phyloP scores from a whole-genome alignment of 148 eudicot species.

The Tetragonia tetragonoides region DNA sequence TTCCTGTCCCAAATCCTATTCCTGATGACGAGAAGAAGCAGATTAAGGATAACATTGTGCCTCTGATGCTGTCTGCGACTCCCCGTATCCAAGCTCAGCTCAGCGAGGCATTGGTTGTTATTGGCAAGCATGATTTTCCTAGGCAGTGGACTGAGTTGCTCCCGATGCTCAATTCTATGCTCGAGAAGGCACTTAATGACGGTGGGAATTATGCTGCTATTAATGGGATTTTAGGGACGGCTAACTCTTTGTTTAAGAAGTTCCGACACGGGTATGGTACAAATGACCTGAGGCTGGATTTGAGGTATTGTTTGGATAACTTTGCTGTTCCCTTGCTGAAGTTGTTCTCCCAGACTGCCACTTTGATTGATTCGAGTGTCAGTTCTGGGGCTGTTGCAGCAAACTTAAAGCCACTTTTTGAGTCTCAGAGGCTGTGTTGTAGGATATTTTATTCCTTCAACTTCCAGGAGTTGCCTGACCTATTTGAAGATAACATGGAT shows the following conservation, averaged over 20 bases:
- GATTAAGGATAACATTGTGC: conserved; percentile 70
- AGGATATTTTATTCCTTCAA: conserved; percentile 86
- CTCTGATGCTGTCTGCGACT: conserved; percentile 64
- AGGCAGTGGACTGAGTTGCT: conserved; percentile 63
- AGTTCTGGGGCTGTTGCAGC: conserved; percentile 40
- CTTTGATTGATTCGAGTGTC: conserved; percentile 49
- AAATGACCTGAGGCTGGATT: conserved; percentile 60
- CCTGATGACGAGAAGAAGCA: conserved; percentile 67
- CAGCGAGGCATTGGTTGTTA: conserved; percentile 77
- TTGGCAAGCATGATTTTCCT: conserved; percentile 95
- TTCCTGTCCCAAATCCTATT: conserved; percentile 33
- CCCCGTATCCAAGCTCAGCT: conserved; percentile 71
- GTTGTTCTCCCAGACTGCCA: conserved; percentile 57
- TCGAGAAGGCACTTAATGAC: conserved; percentile 53
- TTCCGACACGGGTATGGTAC: conserved; percentile 70
- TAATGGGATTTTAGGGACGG: conserved; percentile 77
- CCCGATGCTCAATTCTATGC: conserved; percentile 61
- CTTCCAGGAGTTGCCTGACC: conserved; percentile 86
- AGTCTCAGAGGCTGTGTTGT: conserved; percentile 88
- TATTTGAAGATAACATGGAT: conserved; percentile 91
- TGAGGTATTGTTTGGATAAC: conserved; percentile 85
- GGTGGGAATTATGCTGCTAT: conserved; percentile 64
- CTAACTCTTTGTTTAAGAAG: conserved; percentile 82
- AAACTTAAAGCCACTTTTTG: conserved; percentile 53
- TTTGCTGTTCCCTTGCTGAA: conserved; percentile 66